Base-by-base conservation (phyloP, 139 green algal genomes). In the Micractinium conductrix region DNA sequence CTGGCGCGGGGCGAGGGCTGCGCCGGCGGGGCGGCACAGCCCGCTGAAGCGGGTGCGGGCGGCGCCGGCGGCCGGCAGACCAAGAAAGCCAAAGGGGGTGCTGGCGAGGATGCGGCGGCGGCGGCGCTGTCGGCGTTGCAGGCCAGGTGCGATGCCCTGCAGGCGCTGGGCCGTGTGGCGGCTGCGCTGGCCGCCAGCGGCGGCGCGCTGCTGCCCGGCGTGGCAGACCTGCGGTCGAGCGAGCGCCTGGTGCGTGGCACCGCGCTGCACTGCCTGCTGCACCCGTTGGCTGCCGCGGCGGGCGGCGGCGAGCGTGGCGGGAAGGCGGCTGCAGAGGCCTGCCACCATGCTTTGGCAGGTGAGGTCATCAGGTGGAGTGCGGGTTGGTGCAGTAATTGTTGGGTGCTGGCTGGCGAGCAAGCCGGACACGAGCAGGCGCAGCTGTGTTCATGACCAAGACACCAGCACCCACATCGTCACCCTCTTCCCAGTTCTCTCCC, bases 231-330 rank as follows among this genome's bases (percentile, higher is more conserved):
- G 12, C 38, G 58, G 4, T 55, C 76, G 16, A 40, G 58, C 4
- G 58, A n/a, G 16, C 37, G 58, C 4, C 38, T 82, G 14, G 30
- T 37, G 7, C 26, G 38, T 2, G 76, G 24, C 4, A 30, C 76
- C 4, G 76, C 76, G 4, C 62, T 82, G 21, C 76, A 82, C 55
- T 82, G 76, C 76, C 76, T 82, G 10, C 30, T 43, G 38, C 76
- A 58, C 12, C 76, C 76, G 37, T 40, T 71, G 37, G 19, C 58
- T 6, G 28, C 6, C 0, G 58, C 37, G 1, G 55, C 38, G 3
- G 55, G 55, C 76, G 40, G 40, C 26, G 58, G 30, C 0, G 58
- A 33, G 3, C 4, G 14, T 17, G 33, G 42, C 28, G 40, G 28
- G 4, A 82, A 72, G 42, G 55, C 42, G 38, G 33, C 45, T 14